Evolutionary conservation across 805 yeast genomes (phyloP), one percentile per base, ranked within the genome.

Genomic region (Yamadazyma phyllophila): DNA sequence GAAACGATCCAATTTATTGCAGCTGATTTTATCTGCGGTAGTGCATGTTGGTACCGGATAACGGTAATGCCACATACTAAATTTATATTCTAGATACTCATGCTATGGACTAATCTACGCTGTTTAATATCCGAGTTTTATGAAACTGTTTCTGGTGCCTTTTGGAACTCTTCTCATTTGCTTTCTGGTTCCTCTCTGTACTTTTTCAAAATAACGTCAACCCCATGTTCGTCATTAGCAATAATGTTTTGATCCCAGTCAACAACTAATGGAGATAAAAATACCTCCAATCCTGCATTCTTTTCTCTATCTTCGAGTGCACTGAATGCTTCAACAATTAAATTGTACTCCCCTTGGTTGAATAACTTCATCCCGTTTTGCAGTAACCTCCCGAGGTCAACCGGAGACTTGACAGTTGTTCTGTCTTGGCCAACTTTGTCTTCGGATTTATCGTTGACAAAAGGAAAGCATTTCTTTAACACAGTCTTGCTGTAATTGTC

Each of bases 221-320:
- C 57, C 1, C 67, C 64, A 9, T 46, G 45, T 48, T 64, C 72
- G 49, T 70, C 73, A 42, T 58, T 60, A 9, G 75, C 76, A 45
- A 70, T 61, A 41, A 65, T 37, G 51, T 66, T 62, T 53, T 71
- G 76, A 52, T 71, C 76, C 76, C 76, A 71, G 55, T 71, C 76
- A 30, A 71, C 63, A n/a, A 71, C 60, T 52, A 71, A 65, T 0
- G 76, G 76, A 2, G 75, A 67, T 41, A 49, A 48, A 56, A 71
- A 71, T 9, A 71, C 57, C 29, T 66, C 63, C 14, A 62, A 52
- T 10, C 31, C 43, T 4, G 74, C 66, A 7, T 15, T 32, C 11
- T 27, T 39, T 7, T 35, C 26, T 43, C 60, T 45, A 4, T 53
- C 56, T 17, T 61, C 61, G 20, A 61, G 56, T 27, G 48, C 48